Evolutionary conservation across 352 stramenopile genomes (phyloP), one percentile per base, ranked within the genome.

Genomic region (Phytophthora idaei): DNA sequence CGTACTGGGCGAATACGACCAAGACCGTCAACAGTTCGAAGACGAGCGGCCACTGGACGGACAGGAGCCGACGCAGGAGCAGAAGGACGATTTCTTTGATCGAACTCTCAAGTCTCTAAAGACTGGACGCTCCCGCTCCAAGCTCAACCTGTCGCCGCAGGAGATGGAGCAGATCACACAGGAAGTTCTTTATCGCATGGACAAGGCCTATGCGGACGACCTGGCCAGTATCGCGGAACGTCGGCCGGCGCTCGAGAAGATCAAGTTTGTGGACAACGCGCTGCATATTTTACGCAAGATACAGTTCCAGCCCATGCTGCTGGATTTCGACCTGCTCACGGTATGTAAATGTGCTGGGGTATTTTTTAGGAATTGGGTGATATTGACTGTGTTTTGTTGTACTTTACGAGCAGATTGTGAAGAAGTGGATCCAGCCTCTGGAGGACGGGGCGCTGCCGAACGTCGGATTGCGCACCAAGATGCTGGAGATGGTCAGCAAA

Each of bases 381-480:
- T 36, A 12, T 25, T 53, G 28, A 50, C 7, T 51, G 27, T 4
- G 1, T 31, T 17, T 21, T 21, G 21, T 21, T 21, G 21, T 21
- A 36, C 14, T 50, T 27, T 7, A 42, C 8, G 9, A 50, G 17
- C 42, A 95, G 87, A 90, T 96, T 64, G 84, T 96, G 52, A 96
- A 94, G 70, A 94, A 95, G 61, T 96, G 89, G 89, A 96, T 96
- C 39, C 87, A 95, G 58, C 89, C 89, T 27, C 48, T 94, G 39
- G 89, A 95, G 1, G 78, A 94, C 46, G 84, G 85, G 21, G 65
- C 83, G 39, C 64, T 96, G 46, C 86, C 89, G 12, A 96, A 95
- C 59, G 76, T 96, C 9, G 85, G 89, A n/a, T 69, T 96, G 41
- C 86, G 89, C 31, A 92, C 89, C 46, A 95, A 92, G 69, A 92